Evolutionary conservation across 2,329 filamentous ascomycete genomes (phyloP).

Genomic region (Ophiostoma himal-ulmi): DNA sequence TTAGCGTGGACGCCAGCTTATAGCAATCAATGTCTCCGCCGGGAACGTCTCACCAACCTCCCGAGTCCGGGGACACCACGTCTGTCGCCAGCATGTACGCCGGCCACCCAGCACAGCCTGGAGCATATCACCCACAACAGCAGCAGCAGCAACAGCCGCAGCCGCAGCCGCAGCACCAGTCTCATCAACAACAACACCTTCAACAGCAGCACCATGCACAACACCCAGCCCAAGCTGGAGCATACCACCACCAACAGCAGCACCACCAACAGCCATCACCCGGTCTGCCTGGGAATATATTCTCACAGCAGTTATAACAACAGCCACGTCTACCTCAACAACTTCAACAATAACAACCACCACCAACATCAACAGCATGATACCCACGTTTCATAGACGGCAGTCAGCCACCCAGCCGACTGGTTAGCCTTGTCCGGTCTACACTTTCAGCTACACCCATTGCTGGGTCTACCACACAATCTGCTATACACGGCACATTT

Average conservation of each 20-base stretch:
- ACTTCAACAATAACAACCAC: background rate
- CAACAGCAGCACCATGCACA: slow-evolving; percentile 17
- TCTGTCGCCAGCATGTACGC: slow-evolving; percentile 33
- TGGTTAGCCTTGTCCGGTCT: background rate
- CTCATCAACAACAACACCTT: slow-evolving; percentile 17
- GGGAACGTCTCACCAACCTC: slow-evolving; percentile 33
- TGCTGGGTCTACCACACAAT: background rate
- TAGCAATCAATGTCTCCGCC: slow-evolving; percentile 53
- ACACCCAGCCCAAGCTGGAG: slow-evolving; percentile 3
- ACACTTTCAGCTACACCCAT: background rate
- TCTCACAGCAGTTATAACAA: slow-evolving; percentile 20
- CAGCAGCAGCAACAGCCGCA: slow-evolving; percentile 16
- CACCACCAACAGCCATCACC: slow-evolving; percentile 19
- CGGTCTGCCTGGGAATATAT: slow-evolving; percentile 14
- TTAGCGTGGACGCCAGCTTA: slow-evolving; percentile 33
- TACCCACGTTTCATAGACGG: background rate
- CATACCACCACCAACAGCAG: slow-evolving; percentile 20
- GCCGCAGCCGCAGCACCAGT: slow-evolving; percentile 17
- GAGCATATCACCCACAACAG: slow-evolving; percentile 20
- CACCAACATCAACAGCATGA: background rate
- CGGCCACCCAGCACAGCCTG: slow-evolving; percentile 28
- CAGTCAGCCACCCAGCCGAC: background rate
- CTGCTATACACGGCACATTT: background rate
- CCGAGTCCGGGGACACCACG: slow-evolving; percentile 43
- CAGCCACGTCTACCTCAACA: background rate